Percentiles rank a stretch among this genome's conserved stretches.
phyloP scores from a whole-genome alignment of 257 asterid species.

The Solanum chilense region DNA sequence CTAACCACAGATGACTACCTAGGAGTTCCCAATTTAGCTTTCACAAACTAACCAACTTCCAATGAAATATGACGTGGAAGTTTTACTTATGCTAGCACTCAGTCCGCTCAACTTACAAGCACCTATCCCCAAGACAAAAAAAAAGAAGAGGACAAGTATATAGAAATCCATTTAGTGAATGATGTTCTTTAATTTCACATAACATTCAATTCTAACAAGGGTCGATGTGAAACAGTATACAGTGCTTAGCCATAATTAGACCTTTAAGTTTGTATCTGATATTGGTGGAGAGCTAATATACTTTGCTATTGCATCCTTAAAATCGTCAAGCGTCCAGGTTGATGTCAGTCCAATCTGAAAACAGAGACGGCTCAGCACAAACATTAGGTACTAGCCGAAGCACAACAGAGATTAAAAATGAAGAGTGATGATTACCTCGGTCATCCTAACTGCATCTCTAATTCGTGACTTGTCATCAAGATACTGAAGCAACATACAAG shows the following conservation, averaged over 20 bases:
- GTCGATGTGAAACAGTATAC: not conserved
- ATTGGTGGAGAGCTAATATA: constrained; percentile 28
- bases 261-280: constrained; percentile 69
- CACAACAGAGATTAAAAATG: not conserved
- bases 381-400: not conserved
- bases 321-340: constrained; percentile 61
- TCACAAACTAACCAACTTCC: not conserved
- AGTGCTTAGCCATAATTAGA: constrained; percentile 7
- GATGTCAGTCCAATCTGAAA: constrained; percentile 54
- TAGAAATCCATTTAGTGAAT: not conserved
- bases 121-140: not conserved
- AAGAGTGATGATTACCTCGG: constrained; percentile 42
- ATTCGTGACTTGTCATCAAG: constrained; percentile 71
- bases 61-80: not conserved
- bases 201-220: not conserved
- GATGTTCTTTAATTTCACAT: not conserved
- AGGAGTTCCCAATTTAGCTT: not conserved
- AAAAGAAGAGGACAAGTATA: not conserved
- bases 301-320: constrained; percentile 41
- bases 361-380: not conserved
- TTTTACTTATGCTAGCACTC: not conserved
- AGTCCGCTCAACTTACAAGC: not conserved
- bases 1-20: not conserved
- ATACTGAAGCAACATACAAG: constrained; percentile 44
- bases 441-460: constrained; percentile 52